Base-by-base conservation (phyloP, 2,329 filamentous ascomycete species). In the Fusarium armeniacum region DNA sequence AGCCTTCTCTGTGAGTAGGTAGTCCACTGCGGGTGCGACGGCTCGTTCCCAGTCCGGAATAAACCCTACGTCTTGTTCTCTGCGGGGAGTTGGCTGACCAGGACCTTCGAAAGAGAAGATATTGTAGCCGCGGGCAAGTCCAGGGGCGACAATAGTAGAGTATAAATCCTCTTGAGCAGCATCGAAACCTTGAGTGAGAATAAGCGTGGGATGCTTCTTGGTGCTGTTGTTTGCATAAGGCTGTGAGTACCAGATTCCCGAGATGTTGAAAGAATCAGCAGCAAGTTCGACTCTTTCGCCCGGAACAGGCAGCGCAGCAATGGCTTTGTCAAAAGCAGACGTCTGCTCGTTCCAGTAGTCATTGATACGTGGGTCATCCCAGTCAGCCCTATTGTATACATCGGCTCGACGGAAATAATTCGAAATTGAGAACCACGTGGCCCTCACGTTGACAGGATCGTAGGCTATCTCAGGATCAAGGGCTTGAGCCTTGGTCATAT, bases 371-470 rank as follows among this genome's bases (percentile, higher is more conserved):
- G 82, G 80, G 35, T 85, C 79, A 24, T 62, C 75, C 76, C 73
- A 76, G 67, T 84, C 80, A 8, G 74, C 77, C 35, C 81, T 78
- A 16, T 83, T 74, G 62, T 78, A 85, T 65, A 83, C 82, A 62
- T 81, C 79, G 4, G 83, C 79, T 0, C 71, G 55, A 18, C 83
- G 79, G 63, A 79, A 84, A 71, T 85, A 85, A 5, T 74, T 77
- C 0, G 83, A 65, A 0, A 80, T 78, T 6, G 75, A 78, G 73
- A 84, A 83, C 67, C 64, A 76, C 9, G 69, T 60, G 0, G 69
- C 67, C 10, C 74, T 68, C 9, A 71, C 73, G 2, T 76, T 76
- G 15, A 75, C 6, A 0, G 74, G 70, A 30, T 77, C 63, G 12
- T 70, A 71, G 0, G 46, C 45, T 3, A 65, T 28, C 15, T 75